phyloP scores from a whole-genome alignment of 192 early-diverging fungal genomes.

The Spizellomyces sp. region DNA sequence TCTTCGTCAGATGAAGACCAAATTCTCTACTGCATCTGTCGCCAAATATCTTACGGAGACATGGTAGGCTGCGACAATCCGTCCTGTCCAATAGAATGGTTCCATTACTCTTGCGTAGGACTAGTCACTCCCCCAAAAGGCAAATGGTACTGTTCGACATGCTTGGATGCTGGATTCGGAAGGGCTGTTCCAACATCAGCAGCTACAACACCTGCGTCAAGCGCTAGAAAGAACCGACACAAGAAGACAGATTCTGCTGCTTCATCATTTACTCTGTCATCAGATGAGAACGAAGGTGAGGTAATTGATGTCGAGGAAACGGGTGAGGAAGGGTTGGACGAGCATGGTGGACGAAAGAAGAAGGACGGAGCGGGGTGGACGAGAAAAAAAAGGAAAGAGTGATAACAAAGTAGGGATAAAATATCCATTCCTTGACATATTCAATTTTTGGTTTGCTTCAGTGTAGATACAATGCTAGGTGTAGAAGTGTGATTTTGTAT shows the following conservation, averaged over 20 bases:
- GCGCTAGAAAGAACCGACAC: not conserved
- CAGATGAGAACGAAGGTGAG: constrained; percentile 9
- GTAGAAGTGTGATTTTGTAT: too few relatives aligned
- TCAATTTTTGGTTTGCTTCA: too few relatives aligned
- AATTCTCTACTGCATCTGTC: constrained; percentile 57
- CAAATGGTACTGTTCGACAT: constrained; percentile 61
- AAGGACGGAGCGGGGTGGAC: too few relatives aligned
- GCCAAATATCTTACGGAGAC: constrained; percentile 57
- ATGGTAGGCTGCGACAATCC: constrained; percentile 66
- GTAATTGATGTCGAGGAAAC: constrained; percentile 23
- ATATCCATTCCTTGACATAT: too few relatives aligned
- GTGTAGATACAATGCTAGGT: too few relatives aligned
- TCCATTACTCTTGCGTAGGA: constrained; percentile 62
- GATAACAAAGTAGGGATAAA: too few relatives aligned
- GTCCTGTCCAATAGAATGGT: constrained; percentile 59
- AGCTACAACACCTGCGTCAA: not conserved
- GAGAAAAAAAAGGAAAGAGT: too few relatives aligned
- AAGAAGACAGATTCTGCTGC: not conserved
- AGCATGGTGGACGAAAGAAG: not conserved
- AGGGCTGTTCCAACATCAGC: not conserved
- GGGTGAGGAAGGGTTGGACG: constrained; percentile 8
- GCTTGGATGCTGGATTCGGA: constrained; percentile 37
- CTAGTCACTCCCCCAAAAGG: constrained; percentile 55
- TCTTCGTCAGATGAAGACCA: constrained; percentile 42
- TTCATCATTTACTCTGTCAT: not conserved